phyloP scores from a whole-genome alignment of 2,329 filamentous ascomycete species.

The Sphaerulina musiva region DNA sequence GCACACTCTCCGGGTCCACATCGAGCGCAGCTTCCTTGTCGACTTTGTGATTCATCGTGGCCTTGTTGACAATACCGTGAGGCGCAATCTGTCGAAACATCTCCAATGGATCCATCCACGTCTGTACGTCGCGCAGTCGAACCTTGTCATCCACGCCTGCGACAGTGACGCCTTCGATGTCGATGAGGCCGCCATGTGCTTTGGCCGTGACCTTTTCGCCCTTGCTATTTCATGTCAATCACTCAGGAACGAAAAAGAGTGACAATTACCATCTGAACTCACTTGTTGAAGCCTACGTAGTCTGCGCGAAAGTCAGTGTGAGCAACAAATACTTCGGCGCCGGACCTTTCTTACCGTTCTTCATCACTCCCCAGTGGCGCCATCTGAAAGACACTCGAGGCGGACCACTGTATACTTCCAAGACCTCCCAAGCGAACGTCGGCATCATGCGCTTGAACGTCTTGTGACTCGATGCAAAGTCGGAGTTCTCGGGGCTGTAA shows the following conservation, averaged over 20 bases:
- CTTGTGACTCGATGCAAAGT: conserved; percentile 61
- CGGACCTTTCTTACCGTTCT: conserved; percentile 35
- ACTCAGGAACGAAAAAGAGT: not conserved
- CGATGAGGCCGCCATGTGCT: conserved; percentile 55
- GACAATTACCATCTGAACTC: conserved; percentile 27
- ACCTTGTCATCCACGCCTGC: conserved; percentile 57
- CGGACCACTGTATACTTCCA: conserved; percentile 61
- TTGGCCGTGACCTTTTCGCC: conserved; percentile 58
- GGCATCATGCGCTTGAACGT: conserved; percentile 69
- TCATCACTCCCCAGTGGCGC: conserved; percentile 63
- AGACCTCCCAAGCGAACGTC: conserved; percentile 63
- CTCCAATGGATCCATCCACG: conserved; percentile 60
- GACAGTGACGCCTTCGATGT: conserved; percentile 58
- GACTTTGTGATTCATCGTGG: conserved; percentile 36
- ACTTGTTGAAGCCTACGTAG: conserved; percentile 60
- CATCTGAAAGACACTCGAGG: conserved; percentile 58
- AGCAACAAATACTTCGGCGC: not conserved
- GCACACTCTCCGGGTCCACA: conserved; percentile 14
- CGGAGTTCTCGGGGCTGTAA: conserved; percentile 56
- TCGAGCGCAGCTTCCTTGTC: conserved; percentile 22
- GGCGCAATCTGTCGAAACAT: conserved; percentile 61
- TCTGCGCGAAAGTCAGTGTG: conserved; percentile 36
- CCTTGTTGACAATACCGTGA: conserved; percentile 43
- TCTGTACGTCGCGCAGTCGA: conserved; percentile 53
- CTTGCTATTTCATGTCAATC: conserved; percentile 40